Percentiles rank a stretch among this genome's conserved stretches.
Evolutionary conservation across 2,329 filamentous ascomycete genomes (phyloP).

Genomic region (Aureobasidium musti): DNA sequence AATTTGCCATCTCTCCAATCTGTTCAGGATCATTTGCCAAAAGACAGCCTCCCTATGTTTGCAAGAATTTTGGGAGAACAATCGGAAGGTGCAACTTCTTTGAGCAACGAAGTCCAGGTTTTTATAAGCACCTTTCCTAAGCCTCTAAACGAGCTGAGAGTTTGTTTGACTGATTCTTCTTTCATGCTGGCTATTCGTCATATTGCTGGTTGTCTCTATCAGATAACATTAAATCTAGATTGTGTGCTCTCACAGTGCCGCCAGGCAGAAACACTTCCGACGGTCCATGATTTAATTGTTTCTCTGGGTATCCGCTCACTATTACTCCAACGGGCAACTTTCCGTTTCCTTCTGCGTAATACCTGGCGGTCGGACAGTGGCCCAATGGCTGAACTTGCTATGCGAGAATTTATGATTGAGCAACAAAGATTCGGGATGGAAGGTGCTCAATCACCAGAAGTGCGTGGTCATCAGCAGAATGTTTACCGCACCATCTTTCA

Average conservation of each 20-base stretch:
- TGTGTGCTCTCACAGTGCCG: neutral
- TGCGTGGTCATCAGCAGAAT: conserved; percentile 3
- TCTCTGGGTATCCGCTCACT: neutral
- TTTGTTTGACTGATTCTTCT: conserved; percentile 3
- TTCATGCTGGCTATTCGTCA: conserved; percentile 5
- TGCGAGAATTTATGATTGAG: conserved; percentile 16
- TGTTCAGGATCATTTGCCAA: neutral
- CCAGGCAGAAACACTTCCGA: conserved; percentile 20
- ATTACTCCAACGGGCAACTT: conserved; percentile 18
- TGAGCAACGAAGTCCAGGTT: neutral
- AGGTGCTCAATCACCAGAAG: neutral
- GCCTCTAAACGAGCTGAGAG: neutral
- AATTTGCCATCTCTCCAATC: neutral
- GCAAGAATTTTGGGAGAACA: conserved; percentile 1
- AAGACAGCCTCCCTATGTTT: neutral
- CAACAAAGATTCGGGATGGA: conserved; percentile 1
- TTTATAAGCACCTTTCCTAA: conserved; percentile 24
- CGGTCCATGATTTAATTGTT: conserved; percentile 3
- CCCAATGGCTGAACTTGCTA: conserved; percentile 1
- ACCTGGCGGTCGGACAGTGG: conserved; percentile 21
- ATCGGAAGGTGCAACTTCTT: neutral
- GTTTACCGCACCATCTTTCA: conserved; percentile 3
- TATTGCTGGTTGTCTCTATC: neutral
- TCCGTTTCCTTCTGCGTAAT: conserved; percentile 12
- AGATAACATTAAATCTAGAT: conserved; percentile 4